Conservation (phyloP, 495 filamentous ascomycete genomes). For the Aspergillus haitiensis region DNA sequence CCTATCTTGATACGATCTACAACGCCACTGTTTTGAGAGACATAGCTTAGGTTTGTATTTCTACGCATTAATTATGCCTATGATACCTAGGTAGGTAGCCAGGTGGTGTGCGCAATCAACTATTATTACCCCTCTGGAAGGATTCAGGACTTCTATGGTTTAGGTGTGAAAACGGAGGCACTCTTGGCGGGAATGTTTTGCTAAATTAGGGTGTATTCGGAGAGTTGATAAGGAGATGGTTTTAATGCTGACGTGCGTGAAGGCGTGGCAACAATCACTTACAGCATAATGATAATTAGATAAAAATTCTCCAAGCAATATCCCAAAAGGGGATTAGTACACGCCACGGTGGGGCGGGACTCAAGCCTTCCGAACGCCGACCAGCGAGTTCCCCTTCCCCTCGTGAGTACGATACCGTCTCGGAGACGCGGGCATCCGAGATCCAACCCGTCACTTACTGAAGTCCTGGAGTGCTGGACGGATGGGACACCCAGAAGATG, state of each 20-base stretch:
- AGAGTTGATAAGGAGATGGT: background rate
- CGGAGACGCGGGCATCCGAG: conserved; percentile 21
- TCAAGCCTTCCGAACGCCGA: conserved; percentile 21
- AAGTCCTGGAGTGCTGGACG: background rate
- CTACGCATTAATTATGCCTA: too few species aligned
- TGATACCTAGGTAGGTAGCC: too few species aligned
- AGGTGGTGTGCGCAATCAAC: too few species aligned
- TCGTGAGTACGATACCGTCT: conserved; percentile 10
- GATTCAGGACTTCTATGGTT: too few species aligned
- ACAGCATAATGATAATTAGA: background rate
- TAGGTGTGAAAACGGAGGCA: too few species aligned
- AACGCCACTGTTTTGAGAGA: too few species aligned
- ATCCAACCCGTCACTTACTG: background rate
- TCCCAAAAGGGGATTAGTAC: conserved; percentile 4
- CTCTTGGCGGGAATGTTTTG: background rate
- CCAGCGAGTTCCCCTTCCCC: background rate
- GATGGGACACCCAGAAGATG: background rate
- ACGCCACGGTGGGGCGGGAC: conserved; percentile 19
- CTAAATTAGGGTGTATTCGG: conserved; percentile 1
- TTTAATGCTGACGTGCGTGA: background rate
- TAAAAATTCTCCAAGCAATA: background rate
- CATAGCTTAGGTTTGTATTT: too few species aligned
- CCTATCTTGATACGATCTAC: too few species aligned
- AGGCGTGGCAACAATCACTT: background rate
- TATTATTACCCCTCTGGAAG: too few species aligned